These are phyloP conservation scores for Exophiala lecanii-corni DNA, from an alignment of 2,329 filamentous ascomycete genomes.

Conservation along the genomic window DNA sequence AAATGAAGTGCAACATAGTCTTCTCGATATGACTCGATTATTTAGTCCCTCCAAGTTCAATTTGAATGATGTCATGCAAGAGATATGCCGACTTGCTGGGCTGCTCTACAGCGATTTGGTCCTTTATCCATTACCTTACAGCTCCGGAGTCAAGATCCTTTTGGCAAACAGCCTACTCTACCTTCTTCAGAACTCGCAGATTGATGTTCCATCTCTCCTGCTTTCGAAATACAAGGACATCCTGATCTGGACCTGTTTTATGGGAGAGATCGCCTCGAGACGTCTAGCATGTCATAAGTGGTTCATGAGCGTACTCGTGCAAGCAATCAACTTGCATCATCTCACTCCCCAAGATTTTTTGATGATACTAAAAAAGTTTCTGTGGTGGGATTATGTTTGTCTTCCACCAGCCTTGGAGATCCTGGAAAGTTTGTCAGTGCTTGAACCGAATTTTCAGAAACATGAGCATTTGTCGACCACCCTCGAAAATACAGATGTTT, in stretches of 20 bases:
- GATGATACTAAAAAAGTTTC: neutral
- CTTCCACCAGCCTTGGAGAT: neutral
- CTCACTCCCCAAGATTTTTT: neutral
- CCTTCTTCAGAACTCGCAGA: neutral
- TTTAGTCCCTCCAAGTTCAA: neutral
- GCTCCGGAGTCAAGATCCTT: neutral
- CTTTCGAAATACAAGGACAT: neutral
- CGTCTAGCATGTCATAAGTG: neutral
- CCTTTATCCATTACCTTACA: conserved; percentile 1
- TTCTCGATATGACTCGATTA: neutral
- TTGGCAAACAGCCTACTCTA: neutral
- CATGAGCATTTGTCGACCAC: no score
- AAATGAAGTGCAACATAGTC: neutral
- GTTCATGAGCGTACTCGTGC: neutral
- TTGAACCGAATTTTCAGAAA: no score
- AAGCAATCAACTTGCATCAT: neutral
- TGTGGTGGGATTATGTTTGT: neutral
- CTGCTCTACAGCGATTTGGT: neutral
- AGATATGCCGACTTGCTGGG: neutral
- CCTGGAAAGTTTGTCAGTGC: no score
- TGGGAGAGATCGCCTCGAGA: neutral
- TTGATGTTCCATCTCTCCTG: neutral
- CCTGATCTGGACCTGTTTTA: neutral
- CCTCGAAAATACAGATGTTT: no score
- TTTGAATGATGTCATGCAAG: neutral